Conservation (phyloP, 352 stramenopile genomes). For the Phytophthora pluvialis region DNA sequence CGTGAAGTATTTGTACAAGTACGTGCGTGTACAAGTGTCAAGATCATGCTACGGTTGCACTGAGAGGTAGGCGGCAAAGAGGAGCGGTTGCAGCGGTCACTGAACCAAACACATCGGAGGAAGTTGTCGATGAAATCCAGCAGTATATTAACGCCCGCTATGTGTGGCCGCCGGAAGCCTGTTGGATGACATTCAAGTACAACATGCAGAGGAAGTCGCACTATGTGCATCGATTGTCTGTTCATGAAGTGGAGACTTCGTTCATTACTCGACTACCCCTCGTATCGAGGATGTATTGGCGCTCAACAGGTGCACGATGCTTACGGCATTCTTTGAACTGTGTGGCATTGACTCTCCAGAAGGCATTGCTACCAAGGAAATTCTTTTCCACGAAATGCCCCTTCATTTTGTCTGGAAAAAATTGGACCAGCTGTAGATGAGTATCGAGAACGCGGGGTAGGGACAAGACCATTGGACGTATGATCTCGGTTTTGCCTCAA, state of each 20-base stretch:
- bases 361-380: neutral
- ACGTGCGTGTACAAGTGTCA: slow-evolving; percentile 56
- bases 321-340: neutral
- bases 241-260: slow-evolving; percentile 1
- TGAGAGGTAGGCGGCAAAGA: too few relatives aligned
- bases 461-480: neutral
- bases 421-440: too few relatives aligned
- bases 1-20: slow-evolving; percentile 62
- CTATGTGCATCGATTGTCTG: neutral
- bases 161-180: slow-evolving; percentile 1
- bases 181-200: slow-evolving; percentile 16
- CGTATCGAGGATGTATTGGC: neutral
- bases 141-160: slow-evolving; percentile 13
- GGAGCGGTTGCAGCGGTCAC: too few relatives aligned
- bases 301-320: neutral
- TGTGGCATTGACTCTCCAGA: neutral
- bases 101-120: neutral
- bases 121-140: neutral
- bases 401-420: slow-evolving; percentile 1
- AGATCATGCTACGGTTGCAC: slow-evolving; percentile 23
- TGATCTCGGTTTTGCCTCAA: slow-evolving; percentile 7
- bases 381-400: neutral
- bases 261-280: neutral
- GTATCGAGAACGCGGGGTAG: neutral
- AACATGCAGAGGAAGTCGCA: slow-evolving; percentile 10